A percentile compares a stretch with the other conserved stretches of the same genome.
phyloP scores from a whole-genome alignment of 345 rosid genomes.

The Linum lewisii region DNA sequence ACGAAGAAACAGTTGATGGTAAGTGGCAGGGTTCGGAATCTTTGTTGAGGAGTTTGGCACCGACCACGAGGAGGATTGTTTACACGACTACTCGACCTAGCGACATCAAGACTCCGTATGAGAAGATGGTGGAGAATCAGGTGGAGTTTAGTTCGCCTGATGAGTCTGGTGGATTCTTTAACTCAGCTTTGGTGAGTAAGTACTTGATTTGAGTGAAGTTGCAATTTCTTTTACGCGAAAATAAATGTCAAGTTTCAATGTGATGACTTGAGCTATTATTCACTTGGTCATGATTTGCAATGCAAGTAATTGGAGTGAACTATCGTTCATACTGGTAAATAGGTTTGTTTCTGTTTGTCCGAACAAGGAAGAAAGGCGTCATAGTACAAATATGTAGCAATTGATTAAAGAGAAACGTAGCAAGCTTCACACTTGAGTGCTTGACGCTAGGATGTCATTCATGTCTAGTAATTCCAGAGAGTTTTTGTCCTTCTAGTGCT shows the following conservation, averaged over 20 bases:
- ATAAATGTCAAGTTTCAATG: neutral
- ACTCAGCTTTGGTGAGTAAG: slow-evolving; percentile 62
- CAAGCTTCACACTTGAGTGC: neutral
- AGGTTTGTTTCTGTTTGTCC: neutral
- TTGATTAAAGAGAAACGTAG: neutral
- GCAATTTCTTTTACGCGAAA: neutral
- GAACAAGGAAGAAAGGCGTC: neutral
- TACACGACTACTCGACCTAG: slow-evolving; percentile 72
- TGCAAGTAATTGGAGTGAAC: neutral
- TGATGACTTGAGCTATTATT: neutral
- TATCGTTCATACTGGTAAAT: neutral
- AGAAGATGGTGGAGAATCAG: slow-evolving; percentile 82
- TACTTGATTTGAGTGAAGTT: neutral
- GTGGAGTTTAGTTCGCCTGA: slow-evolving; percentile 92
- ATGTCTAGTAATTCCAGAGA: neutral
- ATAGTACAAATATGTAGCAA: neutral
- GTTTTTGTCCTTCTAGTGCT: neutral
- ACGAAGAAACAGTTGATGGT: slow-evolving; percentile 30
- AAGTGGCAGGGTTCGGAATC: slow-evolving; percentile 56
- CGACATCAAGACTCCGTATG: slow-evolving; percentile 89
- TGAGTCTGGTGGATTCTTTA: slow-evolving; percentile 68
- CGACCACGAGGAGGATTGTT: slow-evolving; percentile 54
- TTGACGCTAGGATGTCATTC: neutral
- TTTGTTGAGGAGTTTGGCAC: slow-evolving; percentile 42
- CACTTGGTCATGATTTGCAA: neutral